Conservation (phyloP, 1,139 yeast genomes). For the Debaryomycetaceae sp. region DNA sequence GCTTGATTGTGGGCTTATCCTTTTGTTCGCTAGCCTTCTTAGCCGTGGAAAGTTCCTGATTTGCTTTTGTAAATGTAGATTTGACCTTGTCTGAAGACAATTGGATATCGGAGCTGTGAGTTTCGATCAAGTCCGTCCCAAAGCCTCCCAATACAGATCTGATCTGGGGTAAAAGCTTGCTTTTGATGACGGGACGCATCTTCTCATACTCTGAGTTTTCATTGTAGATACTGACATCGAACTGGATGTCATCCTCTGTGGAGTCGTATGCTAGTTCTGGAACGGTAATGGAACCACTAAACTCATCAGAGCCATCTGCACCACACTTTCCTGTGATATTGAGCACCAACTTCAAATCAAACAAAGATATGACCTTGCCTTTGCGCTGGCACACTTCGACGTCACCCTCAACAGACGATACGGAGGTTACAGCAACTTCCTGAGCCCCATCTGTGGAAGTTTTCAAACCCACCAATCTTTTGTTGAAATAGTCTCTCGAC, state of each 20-base stretch:
- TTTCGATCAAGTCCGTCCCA: conserved; percentile 71
- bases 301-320: conserved; percentile 28
- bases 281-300: conserved; percentile 68
- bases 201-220: conserved; percentile 54
- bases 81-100: conserved; percentile 61
- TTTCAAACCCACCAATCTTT: conserved; percentile 50
- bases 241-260: conserved; percentile 79
- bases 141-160: conserved; percentile 58
- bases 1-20: conserved; percentile 9
- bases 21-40: conserved; percentile 7
- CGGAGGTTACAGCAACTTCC: conserved; percentile 44
- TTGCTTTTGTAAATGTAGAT: conserved; percentile 64
- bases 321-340: conserved; percentile 51
- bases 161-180: conserved; percentile 64
- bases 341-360: conserved; percentile 71
- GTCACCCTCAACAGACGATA: conserved; percentile 85
- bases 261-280: conserved; percentile 98
- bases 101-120: conserved; percentile 86
- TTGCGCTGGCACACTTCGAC: conserved; percentile 96
- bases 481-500: conserved; percentile 74
- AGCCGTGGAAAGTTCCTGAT: conserved; percentile 37
- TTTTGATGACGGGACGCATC: conserved; percentile 52
- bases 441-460: conserved; percentile 34
- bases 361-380: conserved; percentile 90
- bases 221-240: conserved; percentile 66